Percentiles rank a stretch among this genome's conserved stretches.
Conservation (phyloP, 345 rosid species). For the Acer yangbiense region DNA sequence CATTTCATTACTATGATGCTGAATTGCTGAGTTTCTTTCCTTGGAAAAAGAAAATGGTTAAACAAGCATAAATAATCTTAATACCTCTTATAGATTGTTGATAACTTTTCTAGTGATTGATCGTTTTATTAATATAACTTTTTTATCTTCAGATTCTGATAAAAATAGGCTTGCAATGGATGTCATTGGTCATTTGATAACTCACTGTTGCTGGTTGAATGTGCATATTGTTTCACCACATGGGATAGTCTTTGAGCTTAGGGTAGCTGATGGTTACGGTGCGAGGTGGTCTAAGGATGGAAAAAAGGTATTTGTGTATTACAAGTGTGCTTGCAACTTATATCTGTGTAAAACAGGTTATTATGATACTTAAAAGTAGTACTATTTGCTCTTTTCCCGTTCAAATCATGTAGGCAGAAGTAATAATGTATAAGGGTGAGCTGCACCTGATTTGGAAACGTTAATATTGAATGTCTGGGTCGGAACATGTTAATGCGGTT, state of each 20-base stretch:
- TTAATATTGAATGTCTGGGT: not conserved
- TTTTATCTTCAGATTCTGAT: conserved; percentile 42
- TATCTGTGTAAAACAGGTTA: not conserved
- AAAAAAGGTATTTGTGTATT: conserved; percentile 47
- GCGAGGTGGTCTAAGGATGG: conserved; percentile 82
- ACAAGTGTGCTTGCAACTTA: not conserved
- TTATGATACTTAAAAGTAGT: not conserved
- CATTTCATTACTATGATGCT: not conserved
- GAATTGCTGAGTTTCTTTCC: not conserved
- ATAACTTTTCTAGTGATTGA: not conserved
- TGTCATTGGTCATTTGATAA: conserved; percentile 39
- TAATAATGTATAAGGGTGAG: not conserved
- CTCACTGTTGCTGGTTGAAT: conserved; percentile 65
- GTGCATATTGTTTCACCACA: conserved; percentile 64
- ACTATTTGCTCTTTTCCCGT: not conserved
- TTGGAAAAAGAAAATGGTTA: not conserved
- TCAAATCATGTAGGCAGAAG: not conserved
- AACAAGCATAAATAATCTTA: not conserved
- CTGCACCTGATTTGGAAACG: not conserved
- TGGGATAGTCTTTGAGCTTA: conserved; percentile 69
- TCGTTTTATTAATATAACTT: not conserved
- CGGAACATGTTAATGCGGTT: not conserved
- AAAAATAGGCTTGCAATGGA: conserved; percentile 63
- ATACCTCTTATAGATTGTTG: not conserved
- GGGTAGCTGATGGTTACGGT: conserved; percentile 67